phyloP scores from a whole-genome alignment of 345 rosid species.

The Citrus medica region DNA sequence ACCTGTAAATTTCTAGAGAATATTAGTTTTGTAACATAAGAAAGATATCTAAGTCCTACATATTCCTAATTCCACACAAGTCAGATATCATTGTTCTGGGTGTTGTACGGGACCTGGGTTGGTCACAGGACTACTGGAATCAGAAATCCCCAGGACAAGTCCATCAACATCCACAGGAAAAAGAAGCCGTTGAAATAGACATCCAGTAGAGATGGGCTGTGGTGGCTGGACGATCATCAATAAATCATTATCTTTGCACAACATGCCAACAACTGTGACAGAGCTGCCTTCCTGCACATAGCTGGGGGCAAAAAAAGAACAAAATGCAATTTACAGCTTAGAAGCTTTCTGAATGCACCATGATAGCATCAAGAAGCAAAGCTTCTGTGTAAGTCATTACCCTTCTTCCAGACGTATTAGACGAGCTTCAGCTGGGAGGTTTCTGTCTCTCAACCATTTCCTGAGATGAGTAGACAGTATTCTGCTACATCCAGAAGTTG shows the following conservation, averaged over 20 bases:
- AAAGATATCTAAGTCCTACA: not conserved
- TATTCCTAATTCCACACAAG: not conserved
- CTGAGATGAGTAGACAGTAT: constrained; percentile 38
- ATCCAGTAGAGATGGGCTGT: constrained; percentile 43
- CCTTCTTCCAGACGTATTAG: constrained; percentile 43
- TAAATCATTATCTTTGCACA: constrained; percentile 27
- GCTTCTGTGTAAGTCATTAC: constrained; percentile 20
- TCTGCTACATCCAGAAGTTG: constrained; percentile 30
- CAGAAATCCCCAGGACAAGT: constrained; percentile 33
- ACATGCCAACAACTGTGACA: constrained; percentile 41
- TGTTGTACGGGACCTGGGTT: constrained; percentile 15
- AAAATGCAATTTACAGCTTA: constrained; percentile 13
- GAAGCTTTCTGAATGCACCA: not conserved
- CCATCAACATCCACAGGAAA: constrained; percentile 50
- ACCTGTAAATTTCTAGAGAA: not conserved
- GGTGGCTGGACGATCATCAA: constrained; percentile 46
- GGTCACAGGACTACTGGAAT: constrained; percentile 2
- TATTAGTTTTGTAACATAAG: not conserved
- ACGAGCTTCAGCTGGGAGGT: constrained; percentile 41
- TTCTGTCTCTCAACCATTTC: constrained; percentile 47
- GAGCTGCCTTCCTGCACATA: constrained; percentile 50
- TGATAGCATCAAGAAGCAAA: not conserved
- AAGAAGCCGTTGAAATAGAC: constrained; percentile 43
- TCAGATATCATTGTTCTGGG: constrained; percentile 14
- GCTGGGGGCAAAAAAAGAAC: constrained; percentile 19